Evolutionary conservation across 495 filamentous ascomycete species (phyloP).

Genomic region (Aspergillus egyptiacus): DNA sequence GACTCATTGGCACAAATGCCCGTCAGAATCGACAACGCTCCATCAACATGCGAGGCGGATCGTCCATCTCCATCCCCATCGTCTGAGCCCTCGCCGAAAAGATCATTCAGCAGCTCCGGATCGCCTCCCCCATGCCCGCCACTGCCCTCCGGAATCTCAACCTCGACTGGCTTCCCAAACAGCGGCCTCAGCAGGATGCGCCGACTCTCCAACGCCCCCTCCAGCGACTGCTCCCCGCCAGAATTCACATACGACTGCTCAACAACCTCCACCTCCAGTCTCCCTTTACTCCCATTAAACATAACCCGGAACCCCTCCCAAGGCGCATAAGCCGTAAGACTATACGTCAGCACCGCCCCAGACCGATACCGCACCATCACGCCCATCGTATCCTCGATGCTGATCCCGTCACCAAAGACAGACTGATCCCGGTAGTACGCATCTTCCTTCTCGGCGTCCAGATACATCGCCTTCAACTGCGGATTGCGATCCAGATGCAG

Average conservation of each 20-base stretch:
- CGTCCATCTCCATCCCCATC: constrained; percentile 19
- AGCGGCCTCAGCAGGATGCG: constrained; percentile 38
- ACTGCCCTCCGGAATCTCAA: constrained; percentile 19
- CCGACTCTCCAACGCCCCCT: constrained; percentile 36
- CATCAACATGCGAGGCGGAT: constrained; percentile 44
- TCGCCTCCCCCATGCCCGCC: constrained; percentile 34
- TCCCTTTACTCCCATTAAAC: constrained; percentile 29
- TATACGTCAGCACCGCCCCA: constrained; percentile 29
- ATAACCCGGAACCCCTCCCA: constrained; percentile 33
- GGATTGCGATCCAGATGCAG: constrained; percentile 43
- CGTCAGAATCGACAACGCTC: constrained; percentile 50
- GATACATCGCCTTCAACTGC: constrained; percentile 49
- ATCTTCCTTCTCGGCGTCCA: constrained; percentile 55
- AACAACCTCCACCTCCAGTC: constrained; percentile 31
- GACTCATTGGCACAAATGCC: constrained; percentile 54
- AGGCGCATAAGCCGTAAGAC: constrained; percentile 27
- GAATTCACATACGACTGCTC: constrained; percentile 33
- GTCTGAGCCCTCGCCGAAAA: constrained; percentile 20
- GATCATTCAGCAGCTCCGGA: constrained; percentile 25
- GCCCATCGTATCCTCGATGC: constrained; percentile 56
- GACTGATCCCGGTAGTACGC: constrained; percentile 53
- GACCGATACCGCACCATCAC: constrained; percentile 48
- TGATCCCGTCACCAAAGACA: constrained; percentile 54
- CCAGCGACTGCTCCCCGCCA: constrained; percentile 27
- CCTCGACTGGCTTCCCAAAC: constrained; percentile 27